A percentile compares a stretch with the other conserved stretches of the same genome.
Evolutionary conservation across 2,329 filamentous ascomycete genomes (phyloP).

Genomic region (Diaporthe destruens): DNA sequence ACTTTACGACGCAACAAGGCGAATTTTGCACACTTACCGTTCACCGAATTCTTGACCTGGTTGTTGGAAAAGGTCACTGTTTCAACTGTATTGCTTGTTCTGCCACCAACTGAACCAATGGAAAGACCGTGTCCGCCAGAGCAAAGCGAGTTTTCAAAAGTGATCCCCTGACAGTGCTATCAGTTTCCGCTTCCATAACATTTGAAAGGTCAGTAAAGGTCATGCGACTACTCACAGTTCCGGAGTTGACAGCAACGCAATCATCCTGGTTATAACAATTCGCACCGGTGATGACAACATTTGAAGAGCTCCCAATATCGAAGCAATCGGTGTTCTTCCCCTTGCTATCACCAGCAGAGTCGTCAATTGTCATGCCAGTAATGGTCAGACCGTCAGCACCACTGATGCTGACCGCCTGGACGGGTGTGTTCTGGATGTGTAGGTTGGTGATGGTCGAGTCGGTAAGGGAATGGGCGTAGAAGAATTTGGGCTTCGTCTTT

Average conservation of each 20-base stretch:
- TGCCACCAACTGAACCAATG: slow-evolving; percentile 69
- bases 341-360: slow-evolving; percentile 63
- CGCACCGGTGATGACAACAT: slow-evolving; percentile 63
- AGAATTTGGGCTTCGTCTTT: slow-evolving; percentile 73
- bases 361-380: slow-evolving; percentile 66
- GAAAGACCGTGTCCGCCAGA: slow-evolving; percentile 66
- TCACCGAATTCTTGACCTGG: slow-evolving; percentile 63
- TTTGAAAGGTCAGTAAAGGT: too few species aligned
- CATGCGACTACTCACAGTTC: slow-evolving; percentile 47
- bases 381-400: slow-evolving; percentile 58
- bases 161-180: slow-evolving; percentile 46
- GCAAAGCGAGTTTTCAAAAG: slow-evolving; percentile 57
- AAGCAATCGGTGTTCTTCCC: slow-evolving; percentile 68
- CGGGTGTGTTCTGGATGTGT: slow-evolving; percentile 67
- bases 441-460: slow-evolving; percentile 61
- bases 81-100: slow-evolving; percentile 64
- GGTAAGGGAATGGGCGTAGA: slow-evolving; percentile 64
- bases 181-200: not conserved
- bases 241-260: slow-evolving; percentile 70
- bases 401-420: slow-evolving; percentile 64
- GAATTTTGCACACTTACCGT: slow-evolving; percentile 52
- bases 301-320: slow-evolving; percentile 60
- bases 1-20: too few species aligned
- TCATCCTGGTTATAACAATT: slow-evolving; percentile 70
- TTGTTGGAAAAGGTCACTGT: slow-evolving; percentile 62